Base-by-base conservation (phyloP, 2,329 filamentous ascomycete species). In the Xylaria sp. region DNA sequence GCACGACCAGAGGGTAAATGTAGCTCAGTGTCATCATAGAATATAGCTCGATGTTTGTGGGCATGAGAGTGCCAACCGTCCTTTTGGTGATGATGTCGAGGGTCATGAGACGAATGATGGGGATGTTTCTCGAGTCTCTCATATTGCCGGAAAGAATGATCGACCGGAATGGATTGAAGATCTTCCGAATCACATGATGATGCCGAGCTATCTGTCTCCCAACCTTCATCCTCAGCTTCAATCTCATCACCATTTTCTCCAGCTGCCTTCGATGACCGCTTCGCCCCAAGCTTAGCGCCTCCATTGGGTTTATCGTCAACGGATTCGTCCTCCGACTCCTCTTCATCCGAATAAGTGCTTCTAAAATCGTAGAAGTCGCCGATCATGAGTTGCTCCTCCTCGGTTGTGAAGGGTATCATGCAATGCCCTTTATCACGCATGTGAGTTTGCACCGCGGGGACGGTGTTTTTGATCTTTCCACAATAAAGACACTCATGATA, bases 361-460 rank as follows among this genome's bases (percentile, higher is more conserved):
- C 93, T 89, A 86, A 99, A 99, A 79, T 99, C 96, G 81, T 99
- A 99, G 80, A 93, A 98, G 73, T 98, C 93, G 66, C 96, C 96
- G 77, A 99, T 93, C 65, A 97, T 94, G 36, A 98, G 87, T 83
- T 98, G 94, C 78, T 98, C 94, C 43, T 92, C 91, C 78, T 98
- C 93, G 0, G 90, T 91, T 61, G 91, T 90, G 80, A 95, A 99
- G 0, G 94, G 94, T 74, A 99, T 97, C 88, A 94, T 97, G 86
- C 95, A 98, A 82, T 99, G 96, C 0, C 94, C 92, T 79, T 94
- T 95, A 79, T 99, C 96, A 54, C 94, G 91, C 96, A 99, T 99
- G 80, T 99, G 96, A 0, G 94, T 98, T 78, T 98, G 94, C 31
- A 94, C 89, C 20, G 93, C 95, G 66, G 91, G 90, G 0, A 92